Evolutionary conservation across 2,329 filamentous ascomycete species (phyloP).

Genomic region (Arthrobotrys musiformis): DNA sequence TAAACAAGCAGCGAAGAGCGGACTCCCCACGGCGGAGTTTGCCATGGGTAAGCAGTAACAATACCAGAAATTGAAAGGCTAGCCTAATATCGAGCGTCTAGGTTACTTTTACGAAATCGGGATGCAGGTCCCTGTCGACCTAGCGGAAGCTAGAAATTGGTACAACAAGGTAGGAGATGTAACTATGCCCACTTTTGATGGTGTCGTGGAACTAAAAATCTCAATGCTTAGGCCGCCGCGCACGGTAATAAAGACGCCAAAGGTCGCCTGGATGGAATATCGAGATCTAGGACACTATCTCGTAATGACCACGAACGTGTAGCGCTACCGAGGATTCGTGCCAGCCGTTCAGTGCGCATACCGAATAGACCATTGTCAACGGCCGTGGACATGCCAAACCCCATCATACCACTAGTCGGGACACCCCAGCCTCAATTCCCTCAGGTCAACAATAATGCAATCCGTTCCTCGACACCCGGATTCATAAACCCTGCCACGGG

Average conservation of each 20-base stretch:
- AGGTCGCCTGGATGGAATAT: conserved; percentile 83
- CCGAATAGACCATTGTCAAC: conserved; percentile 39
- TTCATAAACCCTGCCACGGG: conserved; percentile 52
- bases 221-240: conserved; percentile 76
- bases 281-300: conserved; percentile 82
- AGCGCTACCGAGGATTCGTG: conserved; percentile 82
- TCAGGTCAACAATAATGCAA: neutral
- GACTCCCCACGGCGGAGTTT: conserved; percentile 90
- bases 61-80: too few species aligned
- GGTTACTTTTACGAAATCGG: conserved; percentile 97
- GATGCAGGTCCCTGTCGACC: conserved; percentile 84
- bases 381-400: conserved; percentile 52
- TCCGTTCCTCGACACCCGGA: conserved; percentile 39
- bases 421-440: conserved; percentile 24
- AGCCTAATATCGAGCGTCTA: conserved; percentile 24
- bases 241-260: conserved; percentile 92
- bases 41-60: conserved; percentile 71
- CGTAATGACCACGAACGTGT: conserved; percentile 93
- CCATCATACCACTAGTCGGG: conserved; percentile 36
- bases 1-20: conserved; percentile 81
- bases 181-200: too few species aligned
- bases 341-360: conserved; percentile 53
- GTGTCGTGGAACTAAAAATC: too few species aligned
- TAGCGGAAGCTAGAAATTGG: conserved; percentile 85
- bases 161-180: conserved; percentile 71